Evolutionary conservation across 1,284 basidiomycete genomes (phyloP).

Genomic region (Malassezia brasiliensis): DNA sequence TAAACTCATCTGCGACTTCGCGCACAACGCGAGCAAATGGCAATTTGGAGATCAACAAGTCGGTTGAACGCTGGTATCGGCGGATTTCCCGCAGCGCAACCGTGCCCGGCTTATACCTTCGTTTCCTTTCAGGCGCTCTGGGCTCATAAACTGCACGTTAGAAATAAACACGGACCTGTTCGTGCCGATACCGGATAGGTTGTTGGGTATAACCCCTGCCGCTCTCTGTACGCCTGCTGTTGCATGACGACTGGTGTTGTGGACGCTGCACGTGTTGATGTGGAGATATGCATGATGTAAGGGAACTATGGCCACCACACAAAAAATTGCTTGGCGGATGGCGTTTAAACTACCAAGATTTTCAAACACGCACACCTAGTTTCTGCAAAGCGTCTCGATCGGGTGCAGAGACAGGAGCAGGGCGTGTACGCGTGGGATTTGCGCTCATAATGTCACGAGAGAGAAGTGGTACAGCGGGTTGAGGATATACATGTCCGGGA

Average conservation of each 20-base stretch:
- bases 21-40: slow-evolving; percentile 46
- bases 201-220: background rate
- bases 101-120: slow-evolving; percentile 40
- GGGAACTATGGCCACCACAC: background rate
- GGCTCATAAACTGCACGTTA: background rate
- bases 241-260: background rate
- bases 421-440: background rate
- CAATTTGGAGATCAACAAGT: slow-evolving; percentile 43
- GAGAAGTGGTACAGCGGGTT: background rate
- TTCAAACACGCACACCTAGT: slow-evolving; percentile 14
- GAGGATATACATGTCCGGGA: background rate
- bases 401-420: slow-evolving; percentile 1
- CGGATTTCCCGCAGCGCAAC: slow-evolving; percentile 47
- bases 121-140: slow-evolving; percentile 13
- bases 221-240: background rate
- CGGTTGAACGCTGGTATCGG: slow-evolving; percentile 45
- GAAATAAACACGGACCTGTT: background rate
- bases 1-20: slow-evolving; percentile 45
- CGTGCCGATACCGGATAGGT: background rate
- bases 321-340: too few relatives aligned
- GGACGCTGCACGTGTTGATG: background rate
- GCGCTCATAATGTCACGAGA: background rate
- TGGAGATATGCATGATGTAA: background rate
- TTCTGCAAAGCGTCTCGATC: slow-evolving; percentile 15
- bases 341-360: background rate